Evolutionary conservation across 495 filamentous ascomycete species (phyloP).

Genomic region (Symbiotaphrina buchneri): DNA sequence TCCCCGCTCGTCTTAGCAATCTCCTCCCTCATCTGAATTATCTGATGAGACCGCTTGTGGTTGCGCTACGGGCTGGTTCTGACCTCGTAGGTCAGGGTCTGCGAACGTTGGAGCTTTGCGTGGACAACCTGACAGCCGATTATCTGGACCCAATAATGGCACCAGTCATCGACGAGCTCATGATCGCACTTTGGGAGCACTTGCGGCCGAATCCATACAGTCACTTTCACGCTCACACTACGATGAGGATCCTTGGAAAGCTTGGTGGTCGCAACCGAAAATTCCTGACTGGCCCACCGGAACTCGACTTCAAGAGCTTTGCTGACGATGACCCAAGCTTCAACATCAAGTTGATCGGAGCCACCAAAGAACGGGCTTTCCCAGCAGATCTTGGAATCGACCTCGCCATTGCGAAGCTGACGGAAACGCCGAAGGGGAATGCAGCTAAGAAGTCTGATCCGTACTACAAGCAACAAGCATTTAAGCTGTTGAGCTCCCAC

Average conservation of each 20-base stretch:
- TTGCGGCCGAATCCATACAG: conserved; percentile 80
- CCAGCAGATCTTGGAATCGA: conserved; percentile 71
- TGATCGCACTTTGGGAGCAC: conserved; percentile 91
- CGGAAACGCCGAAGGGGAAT: conserved; percentile 45
- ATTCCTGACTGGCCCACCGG: conserved; percentile 73
- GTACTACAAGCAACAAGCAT: conserved; percentile 85
- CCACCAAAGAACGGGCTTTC: conserved; percentile 68
- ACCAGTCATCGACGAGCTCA: conserved; percentile 92
- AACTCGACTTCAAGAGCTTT: conserved; percentile 58
- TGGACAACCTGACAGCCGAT: conserved; percentile 93
- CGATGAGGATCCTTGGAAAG: conserved; percentile 95
- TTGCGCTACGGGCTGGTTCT: conserved; percentile 73
- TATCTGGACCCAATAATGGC: conserved; percentile 99
- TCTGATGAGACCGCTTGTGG: conserved; percentile 90
- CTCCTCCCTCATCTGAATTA: conserved; percentile 92
- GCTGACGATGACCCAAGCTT: conserved; percentile 72
- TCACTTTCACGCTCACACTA: conserved; percentile 92
- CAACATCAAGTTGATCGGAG: conserved; percentile 72
- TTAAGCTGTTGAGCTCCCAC: conserved; percentile 65
- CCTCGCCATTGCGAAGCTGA: conserved; percentile 64
- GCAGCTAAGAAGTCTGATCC: conserved; percentile 49
- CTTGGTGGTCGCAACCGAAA: conserved; percentile 86
- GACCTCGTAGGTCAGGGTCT: conserved; percentile 90
- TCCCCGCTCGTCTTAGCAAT: conserved; percentile 86
- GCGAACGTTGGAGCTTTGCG: conserved; percentile 83